Conservation (phyloP, 768 basidiomycete species). For the Phlegmacium glaucopus region DNA sequence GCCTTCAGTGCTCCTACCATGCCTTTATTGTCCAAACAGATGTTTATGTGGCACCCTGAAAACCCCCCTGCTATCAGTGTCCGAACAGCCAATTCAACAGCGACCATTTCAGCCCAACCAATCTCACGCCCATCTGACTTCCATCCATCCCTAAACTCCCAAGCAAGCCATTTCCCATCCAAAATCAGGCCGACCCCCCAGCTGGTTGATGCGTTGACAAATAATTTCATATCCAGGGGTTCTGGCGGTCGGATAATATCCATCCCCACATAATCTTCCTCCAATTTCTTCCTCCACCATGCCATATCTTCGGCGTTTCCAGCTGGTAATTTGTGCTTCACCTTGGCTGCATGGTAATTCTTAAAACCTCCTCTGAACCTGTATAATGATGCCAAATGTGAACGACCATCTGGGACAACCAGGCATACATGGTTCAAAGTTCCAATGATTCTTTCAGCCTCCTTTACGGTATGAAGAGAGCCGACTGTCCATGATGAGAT, state of each 20-base stretch:
- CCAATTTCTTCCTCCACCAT: too few species aligned
- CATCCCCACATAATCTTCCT: too few species aligned
- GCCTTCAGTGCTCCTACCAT: constrained; percentile 26
- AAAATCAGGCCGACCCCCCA: constrained; percentile 37
- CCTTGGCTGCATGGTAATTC: too few species aligned
- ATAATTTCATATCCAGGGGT: constrained; percentile 12
- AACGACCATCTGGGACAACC: too few species aligned
- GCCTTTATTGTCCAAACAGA: constrained; percentile 33
- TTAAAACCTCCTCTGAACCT: too few species aligned
- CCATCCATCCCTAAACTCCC: constrained; percentile 13
- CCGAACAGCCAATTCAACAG: constrained; percentile 20
- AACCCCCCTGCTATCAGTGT: not conserved
- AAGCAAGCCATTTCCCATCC: constrained; percentile 26
- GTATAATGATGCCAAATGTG: too few species aligned
- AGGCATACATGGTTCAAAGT: too few species aligned
- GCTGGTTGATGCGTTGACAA: constrained; percentile 33
- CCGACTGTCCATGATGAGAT: constrained; percentile 10
- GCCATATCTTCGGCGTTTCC: too few species aligned
- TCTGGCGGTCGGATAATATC: constrained; percentile 11
- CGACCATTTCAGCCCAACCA: constrained; percentile 23
- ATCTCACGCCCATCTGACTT: constrained; percentile 14
- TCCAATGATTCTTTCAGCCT: too few species aligned
- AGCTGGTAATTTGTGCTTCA: too few species aligned
- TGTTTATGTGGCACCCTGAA: constrained; percentile 13
- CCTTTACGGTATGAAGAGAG: not conserved